These are phyloP conservation scores for Rhexocercosporidium sp. DNA, from an alignment of 2,329 filamentous ascomycete species.

Conservation along the genomic window DNA sequence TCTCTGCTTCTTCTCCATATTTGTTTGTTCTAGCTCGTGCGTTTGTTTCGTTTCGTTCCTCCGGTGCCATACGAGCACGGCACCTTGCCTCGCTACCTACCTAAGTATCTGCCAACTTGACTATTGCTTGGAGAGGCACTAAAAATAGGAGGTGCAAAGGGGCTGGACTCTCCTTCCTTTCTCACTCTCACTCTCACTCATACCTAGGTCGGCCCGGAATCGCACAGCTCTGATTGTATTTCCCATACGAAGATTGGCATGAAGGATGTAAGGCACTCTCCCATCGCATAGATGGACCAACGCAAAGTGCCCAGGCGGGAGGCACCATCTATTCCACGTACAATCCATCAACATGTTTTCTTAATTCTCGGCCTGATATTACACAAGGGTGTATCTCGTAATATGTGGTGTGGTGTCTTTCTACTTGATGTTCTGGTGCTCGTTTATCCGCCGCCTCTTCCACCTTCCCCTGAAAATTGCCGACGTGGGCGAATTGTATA, in stretches of 20 bases:
- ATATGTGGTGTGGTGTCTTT: not conserved
- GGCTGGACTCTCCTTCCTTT: not conserved
- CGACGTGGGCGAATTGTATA: slow-evolving; percentile 9
- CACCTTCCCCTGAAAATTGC: slow-evolving; percentile 5
- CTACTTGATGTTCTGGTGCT: not conserved
- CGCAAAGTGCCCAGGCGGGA: not conserved
- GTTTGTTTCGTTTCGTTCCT: not conserved
- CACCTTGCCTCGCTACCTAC: not conserved
- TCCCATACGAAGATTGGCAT: slow-evolving; percentile 2
- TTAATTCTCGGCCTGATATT: not conserved
- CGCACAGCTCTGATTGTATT: not conserved
- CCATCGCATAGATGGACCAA: not conserved
- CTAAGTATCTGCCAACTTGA: not conserved
- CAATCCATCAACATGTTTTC: not conserved
- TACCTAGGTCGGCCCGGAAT: not conserved
- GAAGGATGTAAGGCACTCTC: not conserved
- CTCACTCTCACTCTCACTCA: not conserved
- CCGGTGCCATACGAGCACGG: not conserved
- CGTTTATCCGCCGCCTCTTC: not conserved
- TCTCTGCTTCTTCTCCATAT: not conserved
- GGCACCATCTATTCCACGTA: not conserved
- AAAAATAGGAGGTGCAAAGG: slow-evolving; percentile 5
- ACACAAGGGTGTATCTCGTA: not conserved
- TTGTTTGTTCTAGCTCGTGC: not conserved
- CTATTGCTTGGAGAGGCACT: not conserved